Percentiles rank a stretch among this genome's conserved stretches.
These are phyloP conservation scores for Plectranthus barbatus DNA, from an alignment of 257 asterid species.

Conservation along the genomic window DNA sequence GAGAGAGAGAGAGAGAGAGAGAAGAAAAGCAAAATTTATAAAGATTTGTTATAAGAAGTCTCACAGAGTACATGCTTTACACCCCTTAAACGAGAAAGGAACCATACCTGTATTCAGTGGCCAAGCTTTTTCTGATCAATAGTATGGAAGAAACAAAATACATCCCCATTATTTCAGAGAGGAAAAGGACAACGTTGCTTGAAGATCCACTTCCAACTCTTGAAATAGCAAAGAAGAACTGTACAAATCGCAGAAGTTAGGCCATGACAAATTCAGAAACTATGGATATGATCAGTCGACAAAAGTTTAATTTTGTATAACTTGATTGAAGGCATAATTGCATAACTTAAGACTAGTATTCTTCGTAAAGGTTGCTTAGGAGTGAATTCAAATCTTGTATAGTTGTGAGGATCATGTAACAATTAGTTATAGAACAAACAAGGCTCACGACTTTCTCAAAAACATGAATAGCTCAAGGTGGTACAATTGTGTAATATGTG, in stretches of 20 bases:
- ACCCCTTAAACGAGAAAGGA: background rate
- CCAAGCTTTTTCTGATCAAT: slow-evolving; percentile 90
- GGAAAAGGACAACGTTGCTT: slow-evolving; percentile 96
- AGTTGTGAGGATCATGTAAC: background rate
- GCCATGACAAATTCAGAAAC: background rate
- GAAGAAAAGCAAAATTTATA: background rate
- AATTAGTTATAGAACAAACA: background rate
- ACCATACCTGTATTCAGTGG: slow-evolving; percentile 53
- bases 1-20: too few species aligned
- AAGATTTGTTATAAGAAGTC: background rate
- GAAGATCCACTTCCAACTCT: slow-evolving; percentile 99
- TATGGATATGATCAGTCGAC: background rate
- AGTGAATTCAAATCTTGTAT: background rate
- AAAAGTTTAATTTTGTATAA: background rate
- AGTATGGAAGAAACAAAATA: slow-evolving; percentile 90
- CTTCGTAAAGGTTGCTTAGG: background rate
- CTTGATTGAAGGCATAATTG: background rate
- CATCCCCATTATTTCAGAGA: slow-evolving; percentile 99
- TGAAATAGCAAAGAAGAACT: slow-evolving; percentile 98
- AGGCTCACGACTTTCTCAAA: background rate
- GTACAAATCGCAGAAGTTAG: slow-evolving; percentile 29
- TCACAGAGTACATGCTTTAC: too few species aligned
- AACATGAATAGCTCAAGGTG: background rate
- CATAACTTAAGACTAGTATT: background rate
- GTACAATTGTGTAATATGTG: background rate